A percentile compares a stretch with the other conserved stretches of the same genome.
Evolutionary conservation across 768 basidiomycete species (phyloP).

Genomic region (Gloeopeniophorella convolvens): DNA sequence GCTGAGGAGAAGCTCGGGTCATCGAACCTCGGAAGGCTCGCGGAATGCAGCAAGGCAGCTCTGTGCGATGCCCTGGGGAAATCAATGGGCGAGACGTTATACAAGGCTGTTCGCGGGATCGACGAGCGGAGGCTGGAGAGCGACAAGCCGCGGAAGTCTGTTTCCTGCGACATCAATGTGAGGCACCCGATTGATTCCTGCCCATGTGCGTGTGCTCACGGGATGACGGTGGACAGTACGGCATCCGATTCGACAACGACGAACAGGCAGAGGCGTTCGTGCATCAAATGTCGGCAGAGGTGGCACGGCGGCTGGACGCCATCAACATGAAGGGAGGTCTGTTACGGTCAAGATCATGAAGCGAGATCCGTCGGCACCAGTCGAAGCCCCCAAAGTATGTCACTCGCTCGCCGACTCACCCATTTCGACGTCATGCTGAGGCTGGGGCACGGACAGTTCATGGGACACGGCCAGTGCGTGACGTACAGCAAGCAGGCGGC

Average conservation of each 20-base stretch:
- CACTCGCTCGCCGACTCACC: neutral
- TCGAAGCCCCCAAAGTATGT: conserved; percentile 83
- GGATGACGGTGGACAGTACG: no score
- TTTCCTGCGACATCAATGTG: conserved; percentile 93
- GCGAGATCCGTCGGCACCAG: conserved; percentile 76
- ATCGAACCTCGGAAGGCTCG: conserved; percentile 62
- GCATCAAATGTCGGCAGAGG: conserved; percentile 69
- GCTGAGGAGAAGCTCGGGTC: conserved; percentile 73
- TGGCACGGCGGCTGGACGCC: conserved; percentile 61
- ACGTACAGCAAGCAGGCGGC: conserved; percentile 69
- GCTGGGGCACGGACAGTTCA: conserved; percentile 49
- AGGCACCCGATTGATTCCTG: no score
- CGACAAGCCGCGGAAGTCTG: conserved; percentile 83
- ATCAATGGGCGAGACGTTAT: conserved; percentile 77
- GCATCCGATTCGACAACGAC: conserved; percentile 83
- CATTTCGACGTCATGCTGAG: conserved; percentile 1
- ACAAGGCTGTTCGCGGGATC: conserved; percentile 75
- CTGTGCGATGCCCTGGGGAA: conserved; percentile 75
- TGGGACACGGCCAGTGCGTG: conserved; percentile 87
- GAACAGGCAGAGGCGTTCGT: conserved; percentile 80
- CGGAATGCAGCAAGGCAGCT: conserved; percentile 51
- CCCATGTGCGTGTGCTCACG: no score
- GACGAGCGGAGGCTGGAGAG: conserved; percentile 77
- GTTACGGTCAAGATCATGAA: conserved; percentile 88
- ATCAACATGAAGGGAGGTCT: conserved; percentile 65